phyloP scores from a whole-genome alignment of 2,329 filamentous ascomycete species.

The Arthroderma uncinatum region DNA sequence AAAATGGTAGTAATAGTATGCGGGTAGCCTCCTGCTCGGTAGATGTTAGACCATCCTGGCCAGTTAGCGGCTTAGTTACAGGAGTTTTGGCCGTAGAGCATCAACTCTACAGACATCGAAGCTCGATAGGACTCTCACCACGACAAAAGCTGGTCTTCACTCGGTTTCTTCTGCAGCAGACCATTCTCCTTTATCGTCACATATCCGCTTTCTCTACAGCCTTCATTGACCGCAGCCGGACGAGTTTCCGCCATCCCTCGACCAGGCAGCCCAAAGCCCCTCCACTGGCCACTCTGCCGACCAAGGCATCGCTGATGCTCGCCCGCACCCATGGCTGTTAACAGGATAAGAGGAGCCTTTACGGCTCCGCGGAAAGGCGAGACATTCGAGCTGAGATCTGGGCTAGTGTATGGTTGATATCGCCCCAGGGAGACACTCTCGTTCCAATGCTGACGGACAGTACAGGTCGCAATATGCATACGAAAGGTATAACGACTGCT shows the following conservation, averaged over 20 bases:
- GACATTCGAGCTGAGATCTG: slow-evolving; percentile 92
- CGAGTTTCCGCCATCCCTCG: background rate
- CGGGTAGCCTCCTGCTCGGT: too few species aligned
- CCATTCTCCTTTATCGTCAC: too few species aligned
- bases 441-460: background rate
- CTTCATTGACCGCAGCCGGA: background rate
- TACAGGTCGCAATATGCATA: slow-evolving; percentile 91
- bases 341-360: slow-evolving; percentile 89
- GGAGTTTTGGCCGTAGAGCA: too few species aligned
- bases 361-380: slow-evolving; percentile 90
- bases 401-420: slow-evolving; percentile 51
- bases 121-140: too few species aligned
- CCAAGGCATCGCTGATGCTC: slow-evolving; percentile 22
- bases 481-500: slow-evolving; percentile 50
- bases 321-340: slow-evolving; percentile 65
- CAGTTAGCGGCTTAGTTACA: too few species aligned
- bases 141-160: too few species aligned
- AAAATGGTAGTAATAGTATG: too few species aligned
- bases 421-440: background rate
- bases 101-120: too few species aligned
- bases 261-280: slow-evolving; percentile 19
- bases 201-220: background rate
- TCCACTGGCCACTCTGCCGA: slow-evolving; percentile 18
- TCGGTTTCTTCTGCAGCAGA: too few species aligned
- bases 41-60: too few species aligned